A percentile compares a stretch with the other conserved stretches of the same genome.
These are phyloP conservation scores for Aspergillus heteromorphus DNA, from an alignment of 495 filamentous ascomycete species.

Conservation along the genomic window DNA sequence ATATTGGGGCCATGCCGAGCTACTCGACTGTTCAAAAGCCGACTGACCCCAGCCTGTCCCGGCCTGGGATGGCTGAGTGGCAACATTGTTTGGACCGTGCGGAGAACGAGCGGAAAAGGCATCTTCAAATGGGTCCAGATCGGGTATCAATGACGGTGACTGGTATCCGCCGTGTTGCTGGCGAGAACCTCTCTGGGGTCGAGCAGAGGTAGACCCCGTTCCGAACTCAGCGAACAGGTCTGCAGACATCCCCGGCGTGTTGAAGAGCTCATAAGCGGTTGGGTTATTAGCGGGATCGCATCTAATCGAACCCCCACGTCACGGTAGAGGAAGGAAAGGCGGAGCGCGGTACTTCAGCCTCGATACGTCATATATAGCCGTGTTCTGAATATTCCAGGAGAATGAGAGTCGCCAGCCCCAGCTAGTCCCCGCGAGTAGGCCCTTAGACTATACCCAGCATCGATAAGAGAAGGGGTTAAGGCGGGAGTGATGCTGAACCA, in stretches of 20 bases:
- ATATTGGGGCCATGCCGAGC: conserved; percentile 16
- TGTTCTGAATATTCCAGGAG: no score
- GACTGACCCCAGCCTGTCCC: conserved; percentile 3
- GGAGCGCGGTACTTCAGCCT: background rate
- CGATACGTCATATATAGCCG: background rate
- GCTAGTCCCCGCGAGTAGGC: background rate
- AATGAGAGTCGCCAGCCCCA: background rate
- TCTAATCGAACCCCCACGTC: background rate
- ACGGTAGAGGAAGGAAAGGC: background rate
- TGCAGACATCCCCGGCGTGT: conserved; percentile 54
- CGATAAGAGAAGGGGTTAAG: background rate
- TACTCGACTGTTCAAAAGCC: background rate
- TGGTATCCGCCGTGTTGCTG: conserved; percentile 12
- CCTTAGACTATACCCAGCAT: background rate
- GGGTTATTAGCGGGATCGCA: background rate
- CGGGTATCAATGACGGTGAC: conserved; percentile 22
- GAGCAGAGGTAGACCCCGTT: conserved; percentile 16
- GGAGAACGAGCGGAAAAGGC: conserved; percentile 10
- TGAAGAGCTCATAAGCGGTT: background rate
- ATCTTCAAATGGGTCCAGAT: conserved; percentile 22
- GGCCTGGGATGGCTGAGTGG: conserved; percentile 1
- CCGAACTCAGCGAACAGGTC: conserved; percentile 72
- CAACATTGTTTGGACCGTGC: background rate
- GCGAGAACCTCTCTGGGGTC: conserved; percentile 11
- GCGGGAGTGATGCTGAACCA: background rate